Conservation (phyloP, 2,329 filamentous ascomycete species). For the Amesomyces nigricolor region DNA sequence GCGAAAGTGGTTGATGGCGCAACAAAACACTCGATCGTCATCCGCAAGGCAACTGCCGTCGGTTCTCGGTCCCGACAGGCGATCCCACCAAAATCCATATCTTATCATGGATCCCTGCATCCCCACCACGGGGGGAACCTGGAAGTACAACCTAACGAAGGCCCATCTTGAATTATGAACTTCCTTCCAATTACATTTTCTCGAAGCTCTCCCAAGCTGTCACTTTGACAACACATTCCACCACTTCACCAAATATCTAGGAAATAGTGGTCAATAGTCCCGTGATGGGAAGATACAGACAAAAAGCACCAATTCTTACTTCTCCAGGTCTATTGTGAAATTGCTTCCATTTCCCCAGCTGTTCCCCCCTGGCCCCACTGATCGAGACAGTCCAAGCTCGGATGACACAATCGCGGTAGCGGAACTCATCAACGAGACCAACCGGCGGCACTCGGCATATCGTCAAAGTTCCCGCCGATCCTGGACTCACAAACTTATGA, state of each 20-base stretch:
- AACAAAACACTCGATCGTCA: neutral
- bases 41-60: neutral
- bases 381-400: slow-evolving; percentile 9
- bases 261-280: too few relatives aligned
- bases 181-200: too few relatives aligned
- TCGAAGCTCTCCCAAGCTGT: too few relatives aligned
- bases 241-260: too few relatives aligned
- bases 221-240: too few relatives aligned
- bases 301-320: too few relatives aligned
- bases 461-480: slow-evolving; percentile 2
- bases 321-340: too few relatives aligned
- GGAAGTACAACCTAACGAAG: too few relatives aligned
- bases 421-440: neutral
- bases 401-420: slow-evolving; percentile 19
- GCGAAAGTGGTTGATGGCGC: neutral
- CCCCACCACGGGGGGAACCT: neutral
- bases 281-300: too few relatives aligned
- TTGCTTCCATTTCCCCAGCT: too few relatives aligned
- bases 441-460: slow-evolving; percentile 6
- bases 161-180: too few relatives aligned
- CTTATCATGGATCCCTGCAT: slow-evolving; percentile 13
- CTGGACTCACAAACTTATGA: neutral
- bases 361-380: slow-evolving; percentile 4
- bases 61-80: neutral
- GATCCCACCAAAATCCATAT: slow-evolving; percentile 12